These are phyloP conservation scores for Arthroderma sp. DNA, from an alignment of 2,329 filamentous ascomycete species.

Conservation along the genomic window DNA sequence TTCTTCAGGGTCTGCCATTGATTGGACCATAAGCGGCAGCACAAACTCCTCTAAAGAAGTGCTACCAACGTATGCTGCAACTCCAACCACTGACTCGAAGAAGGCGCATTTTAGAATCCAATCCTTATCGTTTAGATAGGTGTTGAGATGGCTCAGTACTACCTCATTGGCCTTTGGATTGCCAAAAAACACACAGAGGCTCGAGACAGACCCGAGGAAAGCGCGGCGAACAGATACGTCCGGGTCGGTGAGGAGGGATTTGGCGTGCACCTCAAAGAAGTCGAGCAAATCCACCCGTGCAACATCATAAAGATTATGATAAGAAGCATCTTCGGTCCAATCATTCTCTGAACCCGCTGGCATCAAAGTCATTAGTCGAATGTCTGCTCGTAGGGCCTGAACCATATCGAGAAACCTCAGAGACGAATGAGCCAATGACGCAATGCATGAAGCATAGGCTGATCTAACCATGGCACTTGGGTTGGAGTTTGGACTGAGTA, in stretches of 20 bases:
- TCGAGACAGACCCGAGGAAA: slow-evolving; percentile 81
- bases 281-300: slow-evolving; percentile 71
- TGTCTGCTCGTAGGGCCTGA: slow-evolving; percentile 71
- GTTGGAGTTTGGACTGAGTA: slow-evolving; percentile 39
- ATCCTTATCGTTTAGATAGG: slow-evolving; percentile 88
- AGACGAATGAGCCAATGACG: slow-evolving; percentile 75
- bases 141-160: slow-evolving; percentile 90
- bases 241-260: slow-evolving; percentile 72
- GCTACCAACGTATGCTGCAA: slow-evolving; percentile 79
- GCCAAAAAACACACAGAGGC: slow-evolving; percentile 89
- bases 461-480: slow-evolving; percentile 64
- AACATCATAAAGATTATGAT: slow-evolving; percentile 75
- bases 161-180: slow-evolving; percentile 88
- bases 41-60: slow-evolving; percentile 90
- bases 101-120: slow-evolving; percentile 96
- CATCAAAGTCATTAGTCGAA: slow-evolving; percentile 62
- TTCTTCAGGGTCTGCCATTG: slow-evolving; percentile 82
- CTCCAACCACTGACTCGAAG: slow-evolving; percentile 87
- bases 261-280: slow-evolving; percentile 77
- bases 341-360: slow-evolving; percentile 62
- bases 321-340: slow-evolving; percentile 52
- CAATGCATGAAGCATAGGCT: slow-evolving; percentile 85
- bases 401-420: slow-evolving; percentile 80
- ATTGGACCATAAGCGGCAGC: slow-evolving; percentile 87
- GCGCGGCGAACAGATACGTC: slow-evolving; percentile 79